phyloP scores from a whole-genome alignment of 2,329 filamentous ascomycete genomes.

The Calonectria ilicicola region DNA sequence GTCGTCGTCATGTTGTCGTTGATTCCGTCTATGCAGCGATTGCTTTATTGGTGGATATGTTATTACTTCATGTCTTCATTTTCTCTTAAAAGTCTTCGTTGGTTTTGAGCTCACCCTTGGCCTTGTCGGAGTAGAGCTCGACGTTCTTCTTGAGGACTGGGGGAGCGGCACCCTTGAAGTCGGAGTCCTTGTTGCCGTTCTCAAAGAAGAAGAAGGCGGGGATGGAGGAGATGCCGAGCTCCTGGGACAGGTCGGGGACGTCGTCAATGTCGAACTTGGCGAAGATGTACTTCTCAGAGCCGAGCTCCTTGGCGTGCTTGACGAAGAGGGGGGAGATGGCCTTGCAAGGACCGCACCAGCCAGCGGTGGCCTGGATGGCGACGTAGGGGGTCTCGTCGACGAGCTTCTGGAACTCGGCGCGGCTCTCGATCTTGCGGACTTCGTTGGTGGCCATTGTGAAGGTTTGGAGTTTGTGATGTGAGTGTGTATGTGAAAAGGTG shows the following conservation, averaged over 20 bases:
- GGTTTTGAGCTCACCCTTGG: constrained; percentile 34
- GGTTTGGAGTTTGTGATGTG: constrained; percentile 23
- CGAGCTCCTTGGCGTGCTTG: constrained; percentile 56
- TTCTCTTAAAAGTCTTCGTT: constrained; percentile 22
- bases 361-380: constrained; percentile 68
- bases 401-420: constrained; percentile 62
- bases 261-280: constrained; percentile 71
- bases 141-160: constrained; percentile 47
- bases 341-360: constrained; percentile 73
- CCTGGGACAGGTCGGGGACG: constrained; percentile 60
- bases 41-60: too few species aligned
- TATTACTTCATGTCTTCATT: background rate
- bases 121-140: constrained; percentile 40
- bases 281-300: constrained; percentile 60
- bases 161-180: constrained; percentile 55
- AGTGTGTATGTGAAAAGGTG: constrained; percentile 22
- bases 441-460: constrained; percentile 40
- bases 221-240: constrained; percentile 66
- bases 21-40: too few species aligned
- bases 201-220: constrained; percentile 72
- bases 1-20: too few species aligned
- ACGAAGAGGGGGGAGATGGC: constrained; percentile 67
- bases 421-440: constrained; percentile 50
- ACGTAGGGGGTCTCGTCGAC: constrained; percentile 62
- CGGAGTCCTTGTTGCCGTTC: constrained; percentile 61